Base-by-base conservation (phyloP, 129 eudicot species). In the Daucus carota region DNA sequence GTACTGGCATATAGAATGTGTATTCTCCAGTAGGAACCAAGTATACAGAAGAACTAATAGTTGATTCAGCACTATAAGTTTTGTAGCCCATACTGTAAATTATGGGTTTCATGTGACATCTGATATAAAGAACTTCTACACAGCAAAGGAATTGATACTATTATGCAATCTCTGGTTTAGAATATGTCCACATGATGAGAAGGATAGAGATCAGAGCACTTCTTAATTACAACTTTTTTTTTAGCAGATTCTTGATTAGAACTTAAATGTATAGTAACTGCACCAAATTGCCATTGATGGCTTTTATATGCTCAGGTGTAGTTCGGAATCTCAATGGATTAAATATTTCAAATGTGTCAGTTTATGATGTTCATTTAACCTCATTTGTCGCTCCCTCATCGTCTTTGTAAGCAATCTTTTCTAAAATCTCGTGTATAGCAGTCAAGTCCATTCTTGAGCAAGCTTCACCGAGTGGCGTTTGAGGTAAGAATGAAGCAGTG, bases 401-500 rank as follows among this genome's bases (percentile, higher is more conserved):
- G 26, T 88, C 93, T 86, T 80, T 88, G 68, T 86, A 86, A 0
- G 88, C 86, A 78, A 84, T 34, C 16, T 77, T 75, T 52, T 88
- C 93, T 57, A 88, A 70, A 31, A 88, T 84, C 73, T 88, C 93
- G 74, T 84, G 90, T 31, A 86, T 88, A 62, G 93, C 93, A 36
- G 93, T 86, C 82, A 88, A 86, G 66, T 88, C 93, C 90, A 81
- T 86, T 82, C 90, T 86, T 76, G 78, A 80, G 83, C 90, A 86
- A 69, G 90, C 93, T 83, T 86, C 88, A 66, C 93, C 90, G 63
- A 86, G 85, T 50, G 93, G 85, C 22, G 93, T 81, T 78, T 83
- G 86, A 78, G 93, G 93, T 24, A 87, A 75, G 78, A 84, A 86
- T 4, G 90, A 82, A 76, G 85, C 87, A 67, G 88, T 82, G 65